A percentile compares a stretch with the other conserved stretches of the same genome.
phyloP scores from a whole-genome alignment of 495 filamentous ascomycete genomes.

The Neurospora tetraspora region DNA sequence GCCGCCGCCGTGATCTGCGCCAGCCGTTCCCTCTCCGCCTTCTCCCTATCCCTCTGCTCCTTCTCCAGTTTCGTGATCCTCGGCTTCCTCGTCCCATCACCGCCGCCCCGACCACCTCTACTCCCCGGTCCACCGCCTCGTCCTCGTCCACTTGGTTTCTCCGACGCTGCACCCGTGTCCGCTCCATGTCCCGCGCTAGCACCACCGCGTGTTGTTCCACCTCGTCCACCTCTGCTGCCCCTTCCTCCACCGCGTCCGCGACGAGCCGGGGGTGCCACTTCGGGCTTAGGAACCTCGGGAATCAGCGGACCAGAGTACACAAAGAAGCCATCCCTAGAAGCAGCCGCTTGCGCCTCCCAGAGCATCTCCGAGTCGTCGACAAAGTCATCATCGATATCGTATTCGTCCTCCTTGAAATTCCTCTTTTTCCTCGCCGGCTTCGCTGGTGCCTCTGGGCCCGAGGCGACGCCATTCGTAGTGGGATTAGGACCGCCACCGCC shows the following conservation, averaged over 20 bases:
- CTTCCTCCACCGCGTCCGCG: slow-evolving; percentile 60
- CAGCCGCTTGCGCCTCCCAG: slow-evolving; percentile 92
- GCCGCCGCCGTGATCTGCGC: slow-evolving; percentile 12
- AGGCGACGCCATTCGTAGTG: slow-evolving; percentile 30
- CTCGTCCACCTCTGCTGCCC: slow-evolving; percentile 47
- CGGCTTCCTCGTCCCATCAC: slow-evolving; percentile 64
- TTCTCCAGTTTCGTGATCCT: slow-evolving; percentile 78
- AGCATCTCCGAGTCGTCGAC: slow-evolving; percentile 93
- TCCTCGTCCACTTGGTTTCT: slow-evolving; percentile 35
- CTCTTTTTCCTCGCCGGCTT: slow-evolving; percentile 59
- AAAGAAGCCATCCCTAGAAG: slow-evolving; percentile 86
- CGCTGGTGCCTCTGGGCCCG: slow-evolving; percentile 46
- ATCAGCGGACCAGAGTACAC: slow-evolving; percentile 80
- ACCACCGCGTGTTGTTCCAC: slow-evolving; percentile 11
- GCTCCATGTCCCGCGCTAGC: slow-evolving; percentile 5
- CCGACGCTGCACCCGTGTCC: slow-evolving; percentile 24
- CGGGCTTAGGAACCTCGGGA: slow-evolving; percentile 81
- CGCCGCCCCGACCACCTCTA: slow-evolving; percentile 41
- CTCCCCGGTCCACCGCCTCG: slow-evolving; percentile 63
- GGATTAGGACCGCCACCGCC: slow-evolving; percentile 2
- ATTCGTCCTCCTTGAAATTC: slow-evolving; percentile 86
- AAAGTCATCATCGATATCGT: slow-evolving; percentile 93
- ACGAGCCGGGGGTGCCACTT: slow-evolving; percentile 58
- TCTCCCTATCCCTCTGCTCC: slow-evolving; percentile 51
- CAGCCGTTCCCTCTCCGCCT: slow-evolving; percentile 35